These are phyloP conservation scores for Sclerotinia nivalis DNA, from an alignment of 2,329 filamentous ascomycete species.

Conservation along the genomic window DNA sequence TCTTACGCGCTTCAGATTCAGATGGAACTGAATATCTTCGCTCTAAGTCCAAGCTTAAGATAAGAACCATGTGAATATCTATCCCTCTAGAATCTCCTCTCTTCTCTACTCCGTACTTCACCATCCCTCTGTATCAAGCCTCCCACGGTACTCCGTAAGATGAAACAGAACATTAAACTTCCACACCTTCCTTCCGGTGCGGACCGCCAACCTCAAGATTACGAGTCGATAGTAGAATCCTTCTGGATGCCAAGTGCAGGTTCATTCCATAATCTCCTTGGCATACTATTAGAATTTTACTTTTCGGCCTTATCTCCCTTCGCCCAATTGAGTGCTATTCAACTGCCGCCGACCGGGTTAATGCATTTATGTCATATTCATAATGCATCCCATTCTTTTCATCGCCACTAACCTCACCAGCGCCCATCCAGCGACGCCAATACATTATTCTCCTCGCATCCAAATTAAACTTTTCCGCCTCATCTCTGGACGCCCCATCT, in stretches of 20 bases:
- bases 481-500: neutral
- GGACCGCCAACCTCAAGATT: neutral
- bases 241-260: no score
- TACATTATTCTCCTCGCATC: neutral
- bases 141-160: no score
- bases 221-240: neutral
- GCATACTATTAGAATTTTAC: neutral
- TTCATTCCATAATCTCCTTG: neutral
- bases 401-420: neutral
- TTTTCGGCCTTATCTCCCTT: neutral
- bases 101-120: no score
- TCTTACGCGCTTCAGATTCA: no score
- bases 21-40: no score
- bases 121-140: no score
- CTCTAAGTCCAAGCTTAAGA: no score
- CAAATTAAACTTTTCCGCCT: conserved; percentile 1
- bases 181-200: neutral
- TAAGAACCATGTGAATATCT: no score
- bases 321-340: neutral
- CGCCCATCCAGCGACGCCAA: neutral
- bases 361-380: neutral
- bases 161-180: neutral
- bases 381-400: neutral
- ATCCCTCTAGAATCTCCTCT: no score
- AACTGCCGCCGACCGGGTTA: neutral